Conservation (phyloP, 2,329 filamentous ascomycete species). For the Didymella pinodella region DNA sequence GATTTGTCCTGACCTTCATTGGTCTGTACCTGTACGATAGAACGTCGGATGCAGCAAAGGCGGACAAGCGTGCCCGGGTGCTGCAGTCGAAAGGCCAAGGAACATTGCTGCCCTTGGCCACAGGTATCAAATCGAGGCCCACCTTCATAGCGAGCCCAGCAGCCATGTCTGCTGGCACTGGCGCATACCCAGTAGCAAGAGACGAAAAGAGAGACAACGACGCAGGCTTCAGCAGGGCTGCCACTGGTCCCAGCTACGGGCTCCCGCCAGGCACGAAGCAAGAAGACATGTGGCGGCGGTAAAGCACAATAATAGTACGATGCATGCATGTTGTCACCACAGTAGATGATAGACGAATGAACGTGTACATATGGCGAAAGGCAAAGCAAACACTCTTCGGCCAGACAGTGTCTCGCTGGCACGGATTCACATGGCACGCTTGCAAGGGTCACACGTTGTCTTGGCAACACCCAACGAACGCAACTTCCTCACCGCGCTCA, state of each 20-base stretch:
- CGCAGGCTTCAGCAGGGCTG: slow-evolving; percentile 52
- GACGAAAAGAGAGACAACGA: slow-evolving; percentile 68
- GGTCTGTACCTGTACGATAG: slow-evolving; percentile 96
- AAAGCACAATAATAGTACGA: slow-evolving; percentile 14
- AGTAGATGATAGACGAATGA: slow-evolving; percentile 14
- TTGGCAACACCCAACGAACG: slow-evolving; percentile 15
- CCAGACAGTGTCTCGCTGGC: slow-evolving; percentile 1
- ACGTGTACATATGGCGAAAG: slow-evolving; percentile 1
- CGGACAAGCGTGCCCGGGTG: slow-evolving; percentile 76
- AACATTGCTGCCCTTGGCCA: slow-evolving; percentile 72
- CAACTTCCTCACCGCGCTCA: slow-evolving; percentile 6
- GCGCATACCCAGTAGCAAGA: slow-evolving; percentile 42
- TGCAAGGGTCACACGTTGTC: slow-evolving; percentile 14
- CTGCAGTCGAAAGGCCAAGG: slow-evolving; percentile 69
- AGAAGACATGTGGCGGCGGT: slow-evolving; percentile 77
- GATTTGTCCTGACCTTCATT: slow-evolving; percentile 87
- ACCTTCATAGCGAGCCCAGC: slow-evolving; percentile 53
- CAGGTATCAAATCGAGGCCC: slow-evolving; percentile 36
- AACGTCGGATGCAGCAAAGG: slow-evolving; percentile 85
- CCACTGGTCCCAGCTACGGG: slow-evolving; percentile 60
- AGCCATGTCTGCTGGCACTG: slow-evolving; percentile 47
- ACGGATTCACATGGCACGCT: not conserved
- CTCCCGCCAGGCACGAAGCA: slow-evolving; percentile 82
- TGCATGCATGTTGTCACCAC: not conserved
- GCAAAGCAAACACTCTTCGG: not conserved